phyloP scores from a whole-genome alignment of 2,329 filamentous ascomycete species.

The Macrophomina pseudophaseolina region DNA sequence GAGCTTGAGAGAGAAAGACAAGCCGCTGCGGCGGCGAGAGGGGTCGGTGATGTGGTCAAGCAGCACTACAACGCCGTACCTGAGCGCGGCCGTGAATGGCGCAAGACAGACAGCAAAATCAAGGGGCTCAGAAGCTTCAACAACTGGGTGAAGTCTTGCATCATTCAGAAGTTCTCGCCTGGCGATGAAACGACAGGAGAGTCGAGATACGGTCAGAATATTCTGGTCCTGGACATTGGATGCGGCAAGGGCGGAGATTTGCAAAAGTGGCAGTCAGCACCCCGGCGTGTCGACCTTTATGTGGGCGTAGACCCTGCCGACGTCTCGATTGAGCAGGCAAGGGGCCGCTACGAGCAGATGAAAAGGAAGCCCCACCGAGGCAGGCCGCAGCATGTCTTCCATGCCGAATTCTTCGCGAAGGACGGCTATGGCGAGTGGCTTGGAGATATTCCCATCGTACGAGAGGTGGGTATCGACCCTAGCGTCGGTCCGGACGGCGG shows the following conservation, averaged over 20 bases:
- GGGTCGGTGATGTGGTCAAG: constrained; percentile 82
- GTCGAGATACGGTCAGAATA: constrained; percentile 49
- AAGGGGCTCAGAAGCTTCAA: constrained; percentile 94
- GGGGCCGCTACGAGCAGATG: constrained; percentile 81
- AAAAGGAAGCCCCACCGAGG: constrained; percentile 58
- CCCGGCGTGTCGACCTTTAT: constrained; percentile 89
- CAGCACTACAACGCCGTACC: constrained; percentile 97
- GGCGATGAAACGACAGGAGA: constrained; percentile 42
- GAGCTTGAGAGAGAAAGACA: constrained; percentile 52
- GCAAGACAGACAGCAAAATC: constrained; percentile 91
- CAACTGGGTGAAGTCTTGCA: constrained; percentile 97
- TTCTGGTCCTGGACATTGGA: constrained; percentile 89
- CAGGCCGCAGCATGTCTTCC: constrained; percentile 67
- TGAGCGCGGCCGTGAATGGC: constrained; percentile 91
- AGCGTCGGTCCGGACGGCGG: constrained; percentile 64
- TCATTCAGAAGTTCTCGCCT: constrained; percentile 91
- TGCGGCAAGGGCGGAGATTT: constrained; percentile 97
- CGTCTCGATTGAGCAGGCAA: constrained; percentile 87
- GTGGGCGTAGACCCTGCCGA: constrained; percentile 94
- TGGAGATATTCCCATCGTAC: constrained; percentile 79
- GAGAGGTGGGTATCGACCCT: constrained; percentile 84
- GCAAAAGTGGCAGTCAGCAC: constrained; percentile 93
- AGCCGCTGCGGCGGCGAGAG: constrained; percentile 23
- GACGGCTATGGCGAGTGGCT: constrained; percentile 90
- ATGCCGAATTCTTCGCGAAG: constrained; percentile 86